Evolutionary conservation across 2,329 filamentous ascomycete genomes (phyloP), one percentile per base, ranked within the genome.

Genomic region (Tetracladium maxilliforme): DNA sequence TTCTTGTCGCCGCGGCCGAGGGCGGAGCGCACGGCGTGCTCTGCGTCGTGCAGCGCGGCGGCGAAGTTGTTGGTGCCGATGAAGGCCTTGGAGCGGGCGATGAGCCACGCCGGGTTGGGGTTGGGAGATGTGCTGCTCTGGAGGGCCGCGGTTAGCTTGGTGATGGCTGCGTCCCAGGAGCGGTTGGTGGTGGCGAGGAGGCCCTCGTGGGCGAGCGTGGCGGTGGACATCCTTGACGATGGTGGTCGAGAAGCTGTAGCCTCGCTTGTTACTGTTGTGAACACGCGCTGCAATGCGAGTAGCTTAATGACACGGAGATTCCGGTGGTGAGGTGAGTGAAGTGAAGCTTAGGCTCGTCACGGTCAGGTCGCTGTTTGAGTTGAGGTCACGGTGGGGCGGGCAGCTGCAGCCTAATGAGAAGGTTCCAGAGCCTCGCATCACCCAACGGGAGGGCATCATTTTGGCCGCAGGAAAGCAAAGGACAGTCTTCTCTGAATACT

Each of bases 51-150:
- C 22, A 90, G 64, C 2, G 83, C 79, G 13, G 66, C 60, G 3
- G 69, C 56, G 28, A 69, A 61, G 25, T 70, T 56, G 35, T 59
- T 58, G 3, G 64, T 58, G 30, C 79, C 68, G 24, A 81, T 64
- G 44, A 84, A 75, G 19, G 82, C 82, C 21, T 74, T 83, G 5
- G 83, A 79, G 12, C 87, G 81, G 36, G 78, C 72, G 33, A 90
- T 69, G 33, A 87, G 76, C 68, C 90, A 94, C 22, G 67, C 52
- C 2, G 83, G 81, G 2, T n/a, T n/a, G n/a, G 83, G 82, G 24
- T 66, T 54, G 2, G 82, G 78, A 4, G 80, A 80, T 19, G 57
- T 58, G 0, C 75, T 71, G 9, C 60, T 60, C 32, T 69, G 53
- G 17, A 92, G 57, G 6, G 81, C 82, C 19, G 56, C 49, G 6